Base-by-base conservation (phyloP, 495 filamentous ascomycete genomes). In the Penicillium bialowiezense region DNA sequence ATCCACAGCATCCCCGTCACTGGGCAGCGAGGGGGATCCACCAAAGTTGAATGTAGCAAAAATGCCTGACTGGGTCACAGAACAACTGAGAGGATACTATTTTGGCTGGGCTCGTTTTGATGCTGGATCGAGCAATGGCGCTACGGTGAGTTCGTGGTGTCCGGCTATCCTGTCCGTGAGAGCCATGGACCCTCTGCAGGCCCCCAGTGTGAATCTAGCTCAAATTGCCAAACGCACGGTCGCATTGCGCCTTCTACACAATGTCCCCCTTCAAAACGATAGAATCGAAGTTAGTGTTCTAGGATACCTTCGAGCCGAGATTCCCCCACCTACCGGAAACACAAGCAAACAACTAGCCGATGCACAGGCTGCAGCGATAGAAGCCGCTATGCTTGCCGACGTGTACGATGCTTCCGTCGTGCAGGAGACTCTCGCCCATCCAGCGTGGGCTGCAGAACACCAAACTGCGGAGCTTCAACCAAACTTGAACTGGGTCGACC, bases 21-120 rank as follows among this genome's bases (percentile, higher is more conserved):
- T 73, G 40, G 31, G 23, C 9, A 40, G 40, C 19, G 26, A 41
- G 0, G 31, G 29, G 13, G 60, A 58, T n/a, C 55, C 36, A 0
- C 36, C 46, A 7, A 62, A 47, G 6, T 7, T 63, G 9, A 51
- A 40, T 18, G 59, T 85, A 3, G 41, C 47, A 8, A 70, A 60
- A 35, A 61, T 81, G 0, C 54, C 71, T 3, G 72, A 74, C 5
- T 69, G 76, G 23, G 61, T 83, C 15, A 44, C 62, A 3, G 65
- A 76, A 38, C 73, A 75, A 17, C 62, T 86, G 4, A 67, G 68
- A 20, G 85, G 84, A 0, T 70, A 83, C 35, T 87, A 83, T 53
- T 83, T 85, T 50, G 83, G 79, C 24, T 88, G 84, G 82, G 72
- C 73, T 3, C 64, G 73, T 21, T 41, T 82, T 6, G 40, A 60